Conservation (phyloP, 331 rosid species). For the Dryas integrifolia region DNA sequence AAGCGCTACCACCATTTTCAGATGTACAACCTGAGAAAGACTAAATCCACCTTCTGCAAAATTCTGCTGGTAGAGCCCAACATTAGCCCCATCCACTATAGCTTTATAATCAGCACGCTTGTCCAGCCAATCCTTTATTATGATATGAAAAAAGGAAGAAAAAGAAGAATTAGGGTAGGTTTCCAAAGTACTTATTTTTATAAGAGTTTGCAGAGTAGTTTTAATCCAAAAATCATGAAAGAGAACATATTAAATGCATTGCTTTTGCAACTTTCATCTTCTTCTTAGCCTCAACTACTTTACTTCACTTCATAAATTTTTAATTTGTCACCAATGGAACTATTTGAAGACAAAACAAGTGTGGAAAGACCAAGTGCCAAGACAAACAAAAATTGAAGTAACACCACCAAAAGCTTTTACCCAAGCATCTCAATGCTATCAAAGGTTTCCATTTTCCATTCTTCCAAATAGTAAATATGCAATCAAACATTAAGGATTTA, state of each 20-base stretch:
- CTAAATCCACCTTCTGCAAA: constrained; percentile 90
- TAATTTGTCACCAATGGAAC: not conserved
- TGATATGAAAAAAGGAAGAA: constrained; percentile 1
- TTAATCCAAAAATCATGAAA: not conserved
- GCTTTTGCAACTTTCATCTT: not conserved
- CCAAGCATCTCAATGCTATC: not conserved
- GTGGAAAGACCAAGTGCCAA: not conserved
- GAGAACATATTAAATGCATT: not conserved
- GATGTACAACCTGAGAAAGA: constrained; percentile 66
- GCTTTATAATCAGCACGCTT: constrained; percentile 51
- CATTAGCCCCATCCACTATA: constrained; percentile 85
- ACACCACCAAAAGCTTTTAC: not conserved
- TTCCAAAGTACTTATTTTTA: not conserved
- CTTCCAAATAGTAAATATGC: not conserved
- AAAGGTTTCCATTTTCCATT: not conserved
- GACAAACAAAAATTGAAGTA: not conserved
- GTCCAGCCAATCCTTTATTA: constrained; percentile 68
- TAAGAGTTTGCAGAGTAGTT: not conserved
- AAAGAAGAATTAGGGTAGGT: not conserved
- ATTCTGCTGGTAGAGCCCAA: constrained; percentile 95
- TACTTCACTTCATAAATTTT: not conserved
- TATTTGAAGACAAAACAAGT: not conserved
- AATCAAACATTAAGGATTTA: not conserved
- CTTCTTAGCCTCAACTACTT: not conserved
- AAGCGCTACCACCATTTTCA: not conserved